Conservation (phyloP, 2,329 filamentous ascomycete species). For the Talaromyces sp. region DNA sequence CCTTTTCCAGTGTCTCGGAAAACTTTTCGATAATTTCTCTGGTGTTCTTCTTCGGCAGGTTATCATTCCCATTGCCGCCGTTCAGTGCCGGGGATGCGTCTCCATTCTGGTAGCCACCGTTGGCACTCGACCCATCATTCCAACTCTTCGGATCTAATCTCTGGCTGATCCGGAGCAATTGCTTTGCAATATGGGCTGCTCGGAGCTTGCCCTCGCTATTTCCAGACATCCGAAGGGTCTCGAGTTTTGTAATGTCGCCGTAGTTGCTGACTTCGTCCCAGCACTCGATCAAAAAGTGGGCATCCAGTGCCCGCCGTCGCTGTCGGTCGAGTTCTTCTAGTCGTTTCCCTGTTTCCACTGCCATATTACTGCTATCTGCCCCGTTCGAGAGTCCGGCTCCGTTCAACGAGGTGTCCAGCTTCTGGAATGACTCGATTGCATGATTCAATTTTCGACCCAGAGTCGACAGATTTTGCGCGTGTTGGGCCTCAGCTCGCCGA, state of each 20-base stretch:
- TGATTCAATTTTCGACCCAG: conserved; percentile 85
- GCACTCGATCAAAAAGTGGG: conserved; percentile 91
- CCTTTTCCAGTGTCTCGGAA: conserved; percentile 90
- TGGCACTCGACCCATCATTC: conserved; percentile 50
- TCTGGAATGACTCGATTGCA: conserved; percentile 87
- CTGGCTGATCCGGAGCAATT: conserved; percentile 90
- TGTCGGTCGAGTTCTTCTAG: conserved; percentile 94
- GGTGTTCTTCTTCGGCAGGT: conserved; percentile 53
- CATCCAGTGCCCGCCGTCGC: conserved; percentile 80
- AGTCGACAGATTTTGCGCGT: conserved; percentile 84
- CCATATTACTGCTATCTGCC: conserved; percentile 57
- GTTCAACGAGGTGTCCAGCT: conserved; percentile 77
- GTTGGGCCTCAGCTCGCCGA: conserved; percentile 82
- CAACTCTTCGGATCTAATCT: conserved; percentile 75
- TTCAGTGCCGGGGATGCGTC: conserved; percentile 35
- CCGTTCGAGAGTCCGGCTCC: conserved; percentile 40
- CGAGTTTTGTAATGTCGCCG: conserved; percentile 77
- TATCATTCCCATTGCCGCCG: conserved; percentile 43
- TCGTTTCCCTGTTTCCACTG: conserved; percentile 89
- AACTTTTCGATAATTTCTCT: conserved; percentile 94
- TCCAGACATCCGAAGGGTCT: conserved; percentile 80
- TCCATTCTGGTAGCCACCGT: conserved; percentile 22
- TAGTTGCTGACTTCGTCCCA: conserved; percentile 93
- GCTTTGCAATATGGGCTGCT: conserved; percentile 87
- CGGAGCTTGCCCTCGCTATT: conserved; percentile 88